Evolutionary conservation across 768 basidiomycete species (phyloP).

Genomic region (Tylopilus plumbeoviolaceoides): DNA sequence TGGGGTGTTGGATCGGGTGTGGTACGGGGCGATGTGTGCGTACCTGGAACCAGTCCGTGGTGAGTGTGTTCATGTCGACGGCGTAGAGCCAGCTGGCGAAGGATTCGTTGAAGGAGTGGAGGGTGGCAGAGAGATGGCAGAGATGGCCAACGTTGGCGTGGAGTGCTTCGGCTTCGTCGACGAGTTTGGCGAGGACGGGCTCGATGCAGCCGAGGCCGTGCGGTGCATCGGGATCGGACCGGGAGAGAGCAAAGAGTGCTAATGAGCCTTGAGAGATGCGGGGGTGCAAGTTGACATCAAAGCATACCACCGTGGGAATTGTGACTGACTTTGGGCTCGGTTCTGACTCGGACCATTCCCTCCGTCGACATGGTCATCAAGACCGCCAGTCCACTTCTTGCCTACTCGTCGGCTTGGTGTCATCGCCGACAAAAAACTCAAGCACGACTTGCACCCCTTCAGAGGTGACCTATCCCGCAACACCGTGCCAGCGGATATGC

Average conservation of each 20-base stretch:
- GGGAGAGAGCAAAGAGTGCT: constrained; percentile 78
- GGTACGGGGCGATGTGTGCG: background rate
- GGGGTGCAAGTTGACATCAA: constrained; percentile 53
- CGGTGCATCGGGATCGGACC: constrained; percentile 74
- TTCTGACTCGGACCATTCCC: background rate
- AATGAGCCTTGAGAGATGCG: constrained; percentile 93
- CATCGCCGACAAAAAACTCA: too few relatives aligned
- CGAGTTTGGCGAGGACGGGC: constrained; percentile 78
- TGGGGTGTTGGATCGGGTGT: background rate
- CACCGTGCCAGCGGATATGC: constrained; percentile 23
- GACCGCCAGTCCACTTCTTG: constrained; percentile 31
- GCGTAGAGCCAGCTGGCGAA: constrained; percentile 91
- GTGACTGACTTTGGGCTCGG: constrained; percentile 7
- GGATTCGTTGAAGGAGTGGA: constrained; percentile 86
- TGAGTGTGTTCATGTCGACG: constrained; percentile 92
- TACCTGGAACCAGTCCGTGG: constrained; percentile 91
- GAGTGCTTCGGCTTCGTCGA: constrained; percentile 82
- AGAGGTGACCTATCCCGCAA: constrained; percentile 26
- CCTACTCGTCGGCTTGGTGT: constrained; percentile 32
- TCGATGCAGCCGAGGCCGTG: constrained; percentile 84
- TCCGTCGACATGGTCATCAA: constrained; percentile 32
- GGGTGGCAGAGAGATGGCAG: constrained; percentile 64
- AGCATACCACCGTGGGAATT: constrained; percentile 7
- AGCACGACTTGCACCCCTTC: constrained; percentile 10
- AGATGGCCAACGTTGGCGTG: constrained; percentile 73